Evolutionary conservation across 2,329 filamentous ascomycete genomes (phyloP).

Genomic region (Trichoderma sp.): DNA sequence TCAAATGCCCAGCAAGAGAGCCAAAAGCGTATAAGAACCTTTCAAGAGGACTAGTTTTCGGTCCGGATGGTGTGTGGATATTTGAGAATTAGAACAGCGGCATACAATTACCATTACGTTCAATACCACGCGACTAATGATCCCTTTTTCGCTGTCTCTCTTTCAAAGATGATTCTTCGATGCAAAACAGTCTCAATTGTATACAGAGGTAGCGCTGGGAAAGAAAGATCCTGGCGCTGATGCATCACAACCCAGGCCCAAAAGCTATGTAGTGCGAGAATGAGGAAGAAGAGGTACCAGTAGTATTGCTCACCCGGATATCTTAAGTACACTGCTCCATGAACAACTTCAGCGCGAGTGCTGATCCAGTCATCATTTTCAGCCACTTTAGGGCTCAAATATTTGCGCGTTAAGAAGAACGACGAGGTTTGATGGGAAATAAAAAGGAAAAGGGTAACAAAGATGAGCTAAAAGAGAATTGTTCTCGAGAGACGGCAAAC

Average conservation of each 20-base stretch:
- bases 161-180: background rate
- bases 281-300: no score
- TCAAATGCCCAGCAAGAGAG: no score
- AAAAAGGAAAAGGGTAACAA: background rate
- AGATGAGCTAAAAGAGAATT: constrained; percentile 1
- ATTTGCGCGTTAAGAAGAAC: no score
- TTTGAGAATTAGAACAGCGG: background rate
- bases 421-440: background rate
- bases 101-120: background rate
- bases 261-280: no score
- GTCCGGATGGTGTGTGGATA: background rate
- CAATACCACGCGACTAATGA: background rate
- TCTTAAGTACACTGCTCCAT: no score
- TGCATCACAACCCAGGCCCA: no score
- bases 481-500: constrained; percentile 38
- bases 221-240: no score
- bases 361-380: no score
- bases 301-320: no score
- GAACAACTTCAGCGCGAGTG: no score
- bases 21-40: no score
- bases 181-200: background rate
- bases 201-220: background rate
- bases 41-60: background rate
- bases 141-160: background rate
- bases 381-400: no score